Evolutionary conservation across 805 yeast species (phyloP), one percentile per base, ranked within the genome.

Genomic region (Metschnikowia koreensis): DNA sequence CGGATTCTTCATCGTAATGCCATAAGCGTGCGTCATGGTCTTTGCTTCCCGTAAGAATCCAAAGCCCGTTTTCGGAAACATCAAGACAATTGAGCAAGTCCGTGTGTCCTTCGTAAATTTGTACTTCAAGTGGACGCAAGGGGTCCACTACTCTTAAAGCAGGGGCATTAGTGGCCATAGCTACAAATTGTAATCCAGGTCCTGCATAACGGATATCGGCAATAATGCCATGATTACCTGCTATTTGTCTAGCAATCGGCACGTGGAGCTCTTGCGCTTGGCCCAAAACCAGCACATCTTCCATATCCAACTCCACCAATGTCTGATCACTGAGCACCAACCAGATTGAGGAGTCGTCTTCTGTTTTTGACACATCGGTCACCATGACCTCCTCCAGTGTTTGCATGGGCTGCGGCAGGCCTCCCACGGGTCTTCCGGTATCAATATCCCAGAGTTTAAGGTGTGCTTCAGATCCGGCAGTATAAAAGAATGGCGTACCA

Each of bases 151-250:
- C 69, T 65, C 98, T 76, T 50, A 94, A 71, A 1, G 93, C 84
- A 11, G 97, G 96, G 0, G 98, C 89, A 68, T 94, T 94, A 3
- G 98, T 93, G 1, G 98, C 97, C 57, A 94, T 67, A 5, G 96
- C 98, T 42, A 93, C 66, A 37, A 76, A 70, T 43, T 76, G 66
- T 31, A 73, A 65, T 26, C 74, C 64, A 7, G 89, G 89, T 0
- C 94, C 94, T 33, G 84, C 86, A 62, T 83, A 86, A 58, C 83
- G 81, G 73, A 91, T 79, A 65, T 93, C 98, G 2, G 97, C 96
- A 61, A 94, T 84, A 27, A 94, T 93, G 51, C 97, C 98, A 69
- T 93, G 97, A 67, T 91, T 91, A 59, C 97, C 97, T 0, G 97
- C 94, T 59, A 91, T 76, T 40, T 82, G 77, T 50, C 83, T 74